These are phyloP conservation scores for Globisporangium echinulatum DNA, from an alignment of 352 stramenopile species.

Conservation along the genomic window DNA sequence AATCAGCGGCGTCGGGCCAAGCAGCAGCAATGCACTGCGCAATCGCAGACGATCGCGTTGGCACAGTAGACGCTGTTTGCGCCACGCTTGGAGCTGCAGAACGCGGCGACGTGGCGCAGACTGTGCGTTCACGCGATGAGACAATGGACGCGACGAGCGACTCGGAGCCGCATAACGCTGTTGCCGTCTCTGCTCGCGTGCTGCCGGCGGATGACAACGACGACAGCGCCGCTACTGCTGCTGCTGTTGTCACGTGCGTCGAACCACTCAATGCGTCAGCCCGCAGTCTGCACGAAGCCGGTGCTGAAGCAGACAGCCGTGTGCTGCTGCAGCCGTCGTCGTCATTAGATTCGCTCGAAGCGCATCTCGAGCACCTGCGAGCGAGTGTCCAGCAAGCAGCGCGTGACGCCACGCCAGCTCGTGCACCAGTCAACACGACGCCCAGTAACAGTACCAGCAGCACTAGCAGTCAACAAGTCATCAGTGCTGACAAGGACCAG, in stretches of 20 bases:
- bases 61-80: too few species aligned
- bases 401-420: not conserved
- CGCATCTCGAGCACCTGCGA: constrained; percentile 1
- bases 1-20: not conserved
- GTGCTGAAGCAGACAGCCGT: not conserved
- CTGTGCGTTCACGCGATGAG: too few species aligned
- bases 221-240: too few species aligned
- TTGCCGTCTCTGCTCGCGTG: too few species aligned
- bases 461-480: not conserved
- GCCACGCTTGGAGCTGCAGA: too few species aligned
- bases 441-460: not conserved
- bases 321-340: too few species aligned
- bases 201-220: too few species aligned
- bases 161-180: too few species aligned
- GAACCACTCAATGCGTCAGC: not conserved
- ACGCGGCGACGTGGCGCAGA: too few species aligned
- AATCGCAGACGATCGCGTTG: not conserved
- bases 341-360: constrained; percentile 1
- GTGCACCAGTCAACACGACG: not conserved
- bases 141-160: too few species aligned
- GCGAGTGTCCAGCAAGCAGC: not conserved
- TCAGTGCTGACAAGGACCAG: not conserved
- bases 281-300: not conserved
- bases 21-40: not conserved
- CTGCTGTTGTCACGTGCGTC: not conserved